phyloP scores from a whole-genome alignment of 1,284 basidiomycete species.

The Entoloma clypeatum region DNA sequence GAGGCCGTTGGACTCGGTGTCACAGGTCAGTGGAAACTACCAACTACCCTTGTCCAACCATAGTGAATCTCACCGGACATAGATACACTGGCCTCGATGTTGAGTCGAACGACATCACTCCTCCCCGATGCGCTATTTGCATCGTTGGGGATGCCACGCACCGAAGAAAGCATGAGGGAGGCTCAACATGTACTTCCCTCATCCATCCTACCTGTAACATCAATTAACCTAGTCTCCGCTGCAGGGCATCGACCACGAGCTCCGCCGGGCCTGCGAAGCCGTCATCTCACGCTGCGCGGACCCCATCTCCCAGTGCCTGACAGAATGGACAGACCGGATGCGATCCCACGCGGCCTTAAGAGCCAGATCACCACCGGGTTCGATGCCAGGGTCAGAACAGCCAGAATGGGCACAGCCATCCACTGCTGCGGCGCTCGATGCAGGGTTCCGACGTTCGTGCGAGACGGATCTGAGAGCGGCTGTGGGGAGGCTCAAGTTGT shows the following conservation, averaged over 20 bases:
- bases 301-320: constrained; percentile 50
- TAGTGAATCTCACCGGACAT: not conserved
- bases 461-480: constrained; percentile 55
- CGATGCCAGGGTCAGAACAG: constrained; percentile 2
- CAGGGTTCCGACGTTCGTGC: constrained; percentile 48
- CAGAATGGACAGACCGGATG: constrained; percentile 50
- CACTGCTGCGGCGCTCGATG: constrained; percentile 48
- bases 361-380: not conserved
- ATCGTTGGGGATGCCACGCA: constrained; percentile 57
- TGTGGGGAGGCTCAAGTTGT: constrained; percentile 58
- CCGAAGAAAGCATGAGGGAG: constrained; percentile 54
- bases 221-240: constrained; percentile 1
- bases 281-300: constrained; percentile 67
- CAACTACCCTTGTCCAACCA: not conserved
- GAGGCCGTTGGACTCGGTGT: constrained; percentile 43
- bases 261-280: constrained; percentile 79
- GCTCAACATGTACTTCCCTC: constrained; percentile 55
- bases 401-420: constrained; percentile 31
- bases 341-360: constrained; percentile 13
- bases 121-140: constrained; percentile 66
- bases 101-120: constrained; percentile 70
- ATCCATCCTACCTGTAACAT: constrained; percentile 8
- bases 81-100: constrained; percentile 73
- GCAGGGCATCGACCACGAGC: constrained; percentile 79
- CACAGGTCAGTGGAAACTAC: constrained; percentile 39